phyloP scores from a whole-genome alignment of 345 rosid species.

The Trapa incisa region DNA sequence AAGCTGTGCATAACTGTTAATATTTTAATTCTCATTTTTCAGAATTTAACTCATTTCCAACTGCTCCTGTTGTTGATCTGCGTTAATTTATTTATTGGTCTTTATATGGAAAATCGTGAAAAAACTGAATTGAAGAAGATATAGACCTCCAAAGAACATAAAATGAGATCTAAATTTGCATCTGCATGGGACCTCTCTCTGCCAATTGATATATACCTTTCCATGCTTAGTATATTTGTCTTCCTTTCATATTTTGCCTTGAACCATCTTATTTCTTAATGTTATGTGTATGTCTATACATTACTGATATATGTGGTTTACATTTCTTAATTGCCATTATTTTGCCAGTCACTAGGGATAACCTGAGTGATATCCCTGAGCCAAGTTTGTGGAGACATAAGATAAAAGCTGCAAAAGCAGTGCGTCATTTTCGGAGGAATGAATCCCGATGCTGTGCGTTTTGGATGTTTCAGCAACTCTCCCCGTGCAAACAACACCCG shows the following conservation, averaged over 20 bases:
- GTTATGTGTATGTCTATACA: not conserved
- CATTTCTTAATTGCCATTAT: not conserved
- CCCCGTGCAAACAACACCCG: no score
- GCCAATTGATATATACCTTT: not conserved
- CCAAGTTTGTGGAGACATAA: not conserved
- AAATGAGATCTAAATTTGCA: no score
- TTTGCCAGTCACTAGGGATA: not conserved
- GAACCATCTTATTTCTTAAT: not conserved
- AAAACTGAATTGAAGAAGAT: not conserved
- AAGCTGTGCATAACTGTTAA: not conserved
- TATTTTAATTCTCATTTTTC: not conserved
- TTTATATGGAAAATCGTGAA: not conserved
- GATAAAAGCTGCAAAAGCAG: slow-evolving; percentile 2
- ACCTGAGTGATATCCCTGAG: not conserved
- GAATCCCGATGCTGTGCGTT: no score
- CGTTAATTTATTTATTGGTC: not conserved
- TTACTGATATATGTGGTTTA: not conserved
- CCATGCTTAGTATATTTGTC: no score
- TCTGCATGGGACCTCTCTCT: not conserved
- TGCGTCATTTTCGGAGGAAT: slow-evolving; percentile 17
- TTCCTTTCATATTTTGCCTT: no score
- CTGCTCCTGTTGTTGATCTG: not conserved
- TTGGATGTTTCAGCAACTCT: no score
- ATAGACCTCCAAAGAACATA: not conserved
- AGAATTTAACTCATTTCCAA: not conserved